A percentile compares a stretch with the other conserved stretches of the same genome.
Evolutionary conservation across 2,329 filamentous ascomycete species (phyloP).

Genomic region (Huntiella savannae): DNA sequence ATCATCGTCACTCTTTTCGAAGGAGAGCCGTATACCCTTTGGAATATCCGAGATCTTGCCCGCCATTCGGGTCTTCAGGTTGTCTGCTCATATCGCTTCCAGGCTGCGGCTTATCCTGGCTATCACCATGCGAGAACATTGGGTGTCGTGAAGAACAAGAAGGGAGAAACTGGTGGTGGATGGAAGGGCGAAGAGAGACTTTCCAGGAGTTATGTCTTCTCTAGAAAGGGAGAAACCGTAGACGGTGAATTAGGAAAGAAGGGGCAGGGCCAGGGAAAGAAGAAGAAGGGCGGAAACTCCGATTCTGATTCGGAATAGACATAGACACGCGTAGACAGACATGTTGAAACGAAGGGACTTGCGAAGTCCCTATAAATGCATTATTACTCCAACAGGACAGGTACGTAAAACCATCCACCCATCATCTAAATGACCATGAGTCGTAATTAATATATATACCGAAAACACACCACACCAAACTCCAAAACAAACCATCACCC

Average conservation of each 20-base stretch:
- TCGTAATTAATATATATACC: too few relatives aligned
- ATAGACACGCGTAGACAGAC: too few relatives aligned
- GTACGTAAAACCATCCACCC: too few relatives aligned
- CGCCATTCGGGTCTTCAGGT: slow-evolving; percentile 57
- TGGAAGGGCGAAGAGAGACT: slow-evolving; percentile 25
- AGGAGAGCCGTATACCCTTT: slow-evolving; percentile 81
- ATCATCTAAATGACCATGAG: too few relatives aligned
- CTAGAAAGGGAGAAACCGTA: slow-evolving; percentile 33
- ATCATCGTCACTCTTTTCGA: slow-evolving; percentile 83
- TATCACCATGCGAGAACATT: slow-evolving; percentile 58
- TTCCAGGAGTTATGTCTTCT: slow-evolving; percentile 42
- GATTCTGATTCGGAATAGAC: slow-evolving; percentile 14
- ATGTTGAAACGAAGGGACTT: too few relatives aligned
- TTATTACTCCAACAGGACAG: too few relatives aligned
- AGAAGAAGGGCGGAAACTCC: slow-evolving; percentile 19
- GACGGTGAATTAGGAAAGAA: slow-evolving; percentile 16
- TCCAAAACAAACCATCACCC: too few relatives aligned
- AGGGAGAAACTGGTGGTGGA: slow-evolving; percentile 24
- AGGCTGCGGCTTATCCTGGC: slow-evolving; percentile 46
- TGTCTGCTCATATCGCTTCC: slow-evolving; percentile 50
- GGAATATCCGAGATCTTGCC: slow-evolving; percentile 80
- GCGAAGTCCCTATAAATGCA: too few relatives aligned
- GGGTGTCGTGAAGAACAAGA: slow-evolving; percentile 36
- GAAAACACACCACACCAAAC: too few relatives aligned
- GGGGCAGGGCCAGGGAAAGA: slow-evolving; percentile 10